Evolutionary conservation across 305 asterid genomes (phyloP).

Genomic region (Fraxinus ornus): DNA sequence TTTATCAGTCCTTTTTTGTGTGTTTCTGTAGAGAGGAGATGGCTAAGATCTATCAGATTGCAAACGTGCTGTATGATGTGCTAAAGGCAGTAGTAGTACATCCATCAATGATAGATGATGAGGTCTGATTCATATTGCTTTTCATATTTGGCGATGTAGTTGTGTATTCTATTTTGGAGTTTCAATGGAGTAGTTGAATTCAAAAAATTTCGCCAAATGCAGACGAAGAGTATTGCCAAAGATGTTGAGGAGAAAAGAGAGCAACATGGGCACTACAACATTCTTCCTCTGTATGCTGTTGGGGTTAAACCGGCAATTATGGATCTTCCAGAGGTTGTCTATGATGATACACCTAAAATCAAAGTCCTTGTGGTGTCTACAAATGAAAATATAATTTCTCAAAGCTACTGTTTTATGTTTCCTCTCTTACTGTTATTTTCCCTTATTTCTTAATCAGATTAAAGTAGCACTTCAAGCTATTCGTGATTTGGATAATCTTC

Average conservation of each 20-base stretch:
- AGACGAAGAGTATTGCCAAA: slow-evolving; percentile 72
- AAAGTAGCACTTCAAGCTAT: slow-evolving; percentile 80
- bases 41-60: slow-evolving; percentile 91
- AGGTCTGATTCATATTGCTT: slow-evolving; percentile 52
- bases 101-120: slow-evolving; percentile 51
- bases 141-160: slow-evolving; percentile 17
- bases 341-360: slow-evolving; percentile 14
- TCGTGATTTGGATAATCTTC: slow-evolving; percentile 66
- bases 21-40: slow-evolving; percentile 74
- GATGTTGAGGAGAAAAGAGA: slow-evolving; percentile 88
- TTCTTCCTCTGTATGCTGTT: slow-evolving; percentile 80
- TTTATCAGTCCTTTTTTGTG: slow-evolving; percentile 9
- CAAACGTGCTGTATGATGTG: slow-evolving; percentile 84
- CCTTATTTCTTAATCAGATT: slow-evolving; percentile 51
- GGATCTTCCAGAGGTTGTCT: slow-evolving; percentile 91
- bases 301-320: slow-evolving; percentile 89
- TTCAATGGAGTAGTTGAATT: slow-evolving; percentile 12
- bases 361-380: slow-evolving; percentile 2
- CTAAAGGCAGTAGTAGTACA: slow-evolving; percentile 71
- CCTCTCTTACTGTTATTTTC: slow-evolving; percentile 18
- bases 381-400: slow-evolving; percentile 21
- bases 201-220: slow-evolving; percentile 29
- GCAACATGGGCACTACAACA: slow-evolving; percentile 80
- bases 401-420: background rate
- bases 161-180: slow-evolving; percentile 17